A percentile compares a stretch with the other conserved stretches of the same genome.
phyloP scores from a whole-genome alignment of 495 filamentous ascomycete genomes.

The Endocarpon pusillum region DNA sequence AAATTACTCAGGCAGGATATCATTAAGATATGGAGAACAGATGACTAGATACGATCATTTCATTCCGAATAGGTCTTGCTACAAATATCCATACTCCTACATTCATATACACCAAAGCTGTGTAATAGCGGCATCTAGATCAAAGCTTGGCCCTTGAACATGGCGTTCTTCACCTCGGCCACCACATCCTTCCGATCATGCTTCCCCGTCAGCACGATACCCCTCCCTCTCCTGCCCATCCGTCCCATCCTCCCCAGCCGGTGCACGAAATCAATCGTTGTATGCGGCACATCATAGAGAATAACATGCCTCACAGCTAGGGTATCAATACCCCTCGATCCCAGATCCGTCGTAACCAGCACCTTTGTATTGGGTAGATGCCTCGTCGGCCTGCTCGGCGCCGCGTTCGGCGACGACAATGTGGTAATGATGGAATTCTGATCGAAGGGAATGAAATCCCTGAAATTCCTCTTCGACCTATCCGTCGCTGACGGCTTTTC shows the following conservation, averaged over 20 bases:
- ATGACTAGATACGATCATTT: too few species aligned
- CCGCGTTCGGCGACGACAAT: conserved; percentile 1
- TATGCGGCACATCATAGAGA: conserved; percentile 89
- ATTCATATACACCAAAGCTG: too few species aligned
- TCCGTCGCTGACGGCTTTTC: background rate
- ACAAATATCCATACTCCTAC: too few species aligned
- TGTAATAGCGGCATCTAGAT: too few species aligned
- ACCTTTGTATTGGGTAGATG: conserved; percentile 60
- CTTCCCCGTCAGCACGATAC: conserved; percentile 78
- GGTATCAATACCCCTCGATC: conserved; percentile 86
- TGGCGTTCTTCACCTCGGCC: conserved; percentile 79
- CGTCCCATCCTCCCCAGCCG: conserved; percentile 77
- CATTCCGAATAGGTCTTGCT: too few species aligned
- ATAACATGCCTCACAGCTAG: conserved; percentile 81
- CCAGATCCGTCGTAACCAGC: conserved; percentile 83
- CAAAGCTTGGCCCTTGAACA: conserved; percentile 80
- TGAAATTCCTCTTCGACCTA: background rate
- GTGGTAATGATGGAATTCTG: conserved; percentile 11
- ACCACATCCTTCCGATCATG: conserved; percentile 80
- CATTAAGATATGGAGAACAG: too few species aligned
- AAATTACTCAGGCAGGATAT: too few species aligned
- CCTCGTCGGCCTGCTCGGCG: conserved; percentile 8
- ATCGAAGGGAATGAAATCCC: conserved; percentile 18
- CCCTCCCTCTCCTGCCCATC: conserved; percentile 81
- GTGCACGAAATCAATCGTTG: conserved; percentile 93